Base-by-base conservation (phyloP, 345 rosid species). In the Heritiera fomes region DNA sequence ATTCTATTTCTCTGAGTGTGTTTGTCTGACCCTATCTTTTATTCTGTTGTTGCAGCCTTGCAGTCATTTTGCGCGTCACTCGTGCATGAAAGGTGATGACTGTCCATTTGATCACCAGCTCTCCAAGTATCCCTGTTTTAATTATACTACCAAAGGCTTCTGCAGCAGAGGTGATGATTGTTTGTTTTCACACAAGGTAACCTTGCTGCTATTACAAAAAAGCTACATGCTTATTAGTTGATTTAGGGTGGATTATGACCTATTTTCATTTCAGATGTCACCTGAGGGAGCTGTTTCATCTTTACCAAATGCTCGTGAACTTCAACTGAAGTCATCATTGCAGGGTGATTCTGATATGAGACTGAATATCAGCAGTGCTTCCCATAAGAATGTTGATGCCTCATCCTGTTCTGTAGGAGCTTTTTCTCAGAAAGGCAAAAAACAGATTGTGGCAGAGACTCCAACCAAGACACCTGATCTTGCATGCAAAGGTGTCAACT, bases 41-140 rank as follows among this genome's bases (percentile, higher is more conserved):
- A 62, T 76, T 78, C 41, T 84, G 60, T 40, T 89, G 62, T 81
- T 90, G 86, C 89, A 96, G 99, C 98, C 99, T 0, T 96, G 98
- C 85, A 77, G 86, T 83, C 89, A 91, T 87, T 96, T 91, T 89
- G 95, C 94, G 17, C 94, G 93, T 6, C 84, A 87, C 68, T 82
- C 92, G 23, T 94, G 99, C 85, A 88, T 94, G 97, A 94, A 94
- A 86, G 98, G 97, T 75, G 95, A 91, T 20, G 85, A 89, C 55
- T 96, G 98, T 83, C 98, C 97, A 53, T 92, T 84, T 85, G 99
- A 96, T 79, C 99, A 96, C 78, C 84, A 90, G 55, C 98, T 96
- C 71, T 88, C 89, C 80, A 96, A 91, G 80, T 94, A 96, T 82
- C 91, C 95, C 52, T 96, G 97, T 85, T 79, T 41, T 58, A 94